A percentile compares a stretch with the other conserved stretches of the same genome.
These are phyloP conservation scores for Nannochloropsis salina DNA, from an alignment of 108 stramenopile species.

Conservation along the genomic window DNA sequence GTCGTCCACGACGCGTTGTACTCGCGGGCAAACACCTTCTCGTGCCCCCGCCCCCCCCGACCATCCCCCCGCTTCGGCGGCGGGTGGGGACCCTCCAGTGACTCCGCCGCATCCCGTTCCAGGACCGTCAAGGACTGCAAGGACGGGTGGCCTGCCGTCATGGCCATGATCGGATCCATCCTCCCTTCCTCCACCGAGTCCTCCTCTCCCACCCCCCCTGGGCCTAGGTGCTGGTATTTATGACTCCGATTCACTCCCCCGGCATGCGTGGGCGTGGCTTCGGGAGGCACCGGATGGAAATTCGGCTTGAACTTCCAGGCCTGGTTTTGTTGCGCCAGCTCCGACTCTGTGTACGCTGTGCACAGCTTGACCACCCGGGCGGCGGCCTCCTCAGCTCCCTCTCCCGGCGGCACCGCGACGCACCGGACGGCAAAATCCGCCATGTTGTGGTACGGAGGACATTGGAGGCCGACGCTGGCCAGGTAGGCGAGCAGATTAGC, in stretches of 20 bases:
- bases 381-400: not conserved
- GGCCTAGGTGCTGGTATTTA: too few relatives aligned
- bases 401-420: not conserved
- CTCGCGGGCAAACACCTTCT: not conserved
- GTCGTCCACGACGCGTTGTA: not conserved
- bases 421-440: not conserved
- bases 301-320: not conserved
- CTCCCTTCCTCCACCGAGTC: not conserved
- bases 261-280: not conserved
- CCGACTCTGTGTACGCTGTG: not conserved
- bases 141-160: not conserved
- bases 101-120: not conserved
- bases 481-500: not conserved
- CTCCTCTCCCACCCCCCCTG: not conserved
- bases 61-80: not conserved
- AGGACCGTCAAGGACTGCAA: not conserved
- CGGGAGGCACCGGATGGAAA: not conserved
- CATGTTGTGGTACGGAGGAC: not conserved
- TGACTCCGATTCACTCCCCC: not conserved
- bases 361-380: not conserved
- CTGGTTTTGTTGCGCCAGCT: not conserved
- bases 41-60: not conserved
- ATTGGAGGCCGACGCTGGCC: slow-evolving; percentile 4
- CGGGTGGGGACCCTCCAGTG: not conserved
- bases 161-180: not conserved